Conservation (phyloP, 108 stramenopile species). For the Schizochytrium sp. region DNA sequence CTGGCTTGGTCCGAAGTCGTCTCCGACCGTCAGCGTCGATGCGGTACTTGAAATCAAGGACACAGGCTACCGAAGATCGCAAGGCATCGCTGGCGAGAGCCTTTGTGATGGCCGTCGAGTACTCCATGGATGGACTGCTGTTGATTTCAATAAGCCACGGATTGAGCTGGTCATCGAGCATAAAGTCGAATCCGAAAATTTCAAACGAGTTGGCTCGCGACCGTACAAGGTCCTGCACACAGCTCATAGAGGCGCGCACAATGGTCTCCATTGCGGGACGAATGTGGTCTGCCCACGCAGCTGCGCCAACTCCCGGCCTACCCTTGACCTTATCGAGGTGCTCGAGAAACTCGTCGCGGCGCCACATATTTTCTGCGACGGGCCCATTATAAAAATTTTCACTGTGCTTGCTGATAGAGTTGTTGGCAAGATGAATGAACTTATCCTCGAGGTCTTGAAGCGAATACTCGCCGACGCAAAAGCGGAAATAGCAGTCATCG, state of each 20-base stretch:
- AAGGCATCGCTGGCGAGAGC: constrained; percentile 23
- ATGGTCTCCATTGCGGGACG: constrained; percentile 42
- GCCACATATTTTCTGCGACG: constrained; percentile 56
- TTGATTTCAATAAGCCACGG: constrained; percentile 63
- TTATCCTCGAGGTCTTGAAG: constrained; percentile 26
- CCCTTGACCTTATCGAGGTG: constrained; percentile 19
- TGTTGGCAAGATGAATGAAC: constrained; percentile 57
- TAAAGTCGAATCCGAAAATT: constrained; percentile 58
- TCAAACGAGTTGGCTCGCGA: constrained; percentile 56
- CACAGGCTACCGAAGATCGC: neutral
- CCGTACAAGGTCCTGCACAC: constrained; percentile 38
- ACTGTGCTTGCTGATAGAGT: constrained; percentile 42
- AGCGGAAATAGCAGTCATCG: constrained; percentile 53
- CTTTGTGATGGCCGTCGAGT: constrained; percentile 50
- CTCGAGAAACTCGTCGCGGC: constrained; percentile 25
- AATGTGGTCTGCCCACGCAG: constrained; percentile 20
- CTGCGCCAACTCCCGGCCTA: neutral
- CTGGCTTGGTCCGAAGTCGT: neutral
- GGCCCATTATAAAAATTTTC: constrained; percentile 26
- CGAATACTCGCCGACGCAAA: constrained; percentile 38
- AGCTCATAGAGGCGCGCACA: constrained; percentile 19
- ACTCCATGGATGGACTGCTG: constrained; percentile 57
- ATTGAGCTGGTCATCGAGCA: constrained; percentile 44
- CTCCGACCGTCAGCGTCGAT: neutral
- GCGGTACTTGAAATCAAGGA: neutral